Percentiles rank a stretch among this genome's conserved stretches.
Conservation (phyloP, 352 stramenopile species). For the Phytophthora brassicae region DNA sequence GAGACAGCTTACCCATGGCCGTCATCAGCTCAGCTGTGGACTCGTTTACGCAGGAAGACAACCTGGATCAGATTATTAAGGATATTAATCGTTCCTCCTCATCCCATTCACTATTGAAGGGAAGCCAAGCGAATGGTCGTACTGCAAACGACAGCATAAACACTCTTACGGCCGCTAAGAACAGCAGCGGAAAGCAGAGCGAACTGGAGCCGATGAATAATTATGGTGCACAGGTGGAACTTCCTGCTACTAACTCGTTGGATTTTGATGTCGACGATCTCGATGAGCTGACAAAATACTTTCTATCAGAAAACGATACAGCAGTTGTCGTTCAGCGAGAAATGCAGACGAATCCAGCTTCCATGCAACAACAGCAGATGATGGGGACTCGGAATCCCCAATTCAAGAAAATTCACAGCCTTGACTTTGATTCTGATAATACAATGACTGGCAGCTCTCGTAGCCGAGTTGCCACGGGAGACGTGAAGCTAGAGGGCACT, state of each 20-base stretch:
- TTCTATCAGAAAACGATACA: slow-evolving; percentile 58
- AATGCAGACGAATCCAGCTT: slow-evolving; percentile 22
- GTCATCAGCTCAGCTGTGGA: slow-evolving; percentile 67
- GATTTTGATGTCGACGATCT: slow-evolving; percentile 76
- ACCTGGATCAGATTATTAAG: slow-evolving; percentile 77
- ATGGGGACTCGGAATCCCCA: slow-evolving; percentile 7
- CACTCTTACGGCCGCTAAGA: slow-evolving; percentile 33
- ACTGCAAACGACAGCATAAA: slow-evolving; percentile 20
- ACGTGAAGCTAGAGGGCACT: slow-evolving; percentile 33
- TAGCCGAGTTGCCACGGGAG: slow-evolving; percentile 13
- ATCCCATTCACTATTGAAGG: slow-evolving; percentile 46
- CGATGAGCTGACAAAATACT: slow-evolving; percentile 75
- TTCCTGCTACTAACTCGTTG: slow-evolving; percentile 44
- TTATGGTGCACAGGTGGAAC: slow-evolving; percentile 26
- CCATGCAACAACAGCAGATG: slow-evolving; percentile 14
- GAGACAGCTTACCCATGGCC: slow-evolving; percentile 69
- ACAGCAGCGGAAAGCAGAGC: slow-evolving; percentile 31
- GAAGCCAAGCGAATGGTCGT: neutral
- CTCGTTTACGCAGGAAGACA: slow-evolving; percentile 74
- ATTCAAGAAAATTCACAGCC: slow-evolving; percentile 78
- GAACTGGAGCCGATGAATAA: slow-evolving; percentile 16
- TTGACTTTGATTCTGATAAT: slow-evolving; percentile 68
- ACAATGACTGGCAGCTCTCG: slow-evolving; percentile 29
- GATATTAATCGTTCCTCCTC: slow-evolving; percentile 65
- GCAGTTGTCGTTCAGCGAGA: slow-evolving; percentile 36